Conservation (phyloP, 2,329 filamentous ascomycete species). For the Aspergillus piperis region DNA sequence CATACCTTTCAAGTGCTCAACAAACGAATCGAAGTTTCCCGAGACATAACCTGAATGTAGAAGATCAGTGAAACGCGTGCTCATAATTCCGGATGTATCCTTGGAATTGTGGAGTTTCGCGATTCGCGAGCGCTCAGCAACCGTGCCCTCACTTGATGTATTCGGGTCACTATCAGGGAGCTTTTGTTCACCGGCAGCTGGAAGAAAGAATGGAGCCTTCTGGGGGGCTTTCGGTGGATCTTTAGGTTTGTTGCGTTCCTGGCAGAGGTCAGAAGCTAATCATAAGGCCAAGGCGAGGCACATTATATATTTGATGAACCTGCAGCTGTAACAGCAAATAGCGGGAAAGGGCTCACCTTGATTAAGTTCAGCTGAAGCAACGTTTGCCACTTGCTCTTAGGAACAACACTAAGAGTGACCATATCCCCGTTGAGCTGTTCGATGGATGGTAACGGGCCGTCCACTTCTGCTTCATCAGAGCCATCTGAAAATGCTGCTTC, state of each 20-base stretch:
- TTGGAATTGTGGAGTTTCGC: conserved; percentile 62
- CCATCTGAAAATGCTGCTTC: conserved; percentile 71
- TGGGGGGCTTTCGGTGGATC: conserved; percentile 89
- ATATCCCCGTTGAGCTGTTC: conserved; percentile 82
- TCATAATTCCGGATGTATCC: conserved; percentile 31
- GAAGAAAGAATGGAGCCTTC: conserved; percentile 94
- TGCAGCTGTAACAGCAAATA: background rate
- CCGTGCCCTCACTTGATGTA: conserved; percentile 34
- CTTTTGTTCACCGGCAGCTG: conserved; percentile 41
- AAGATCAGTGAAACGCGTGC: conserved; percentile 50
- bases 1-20: conserved; percentile 77
- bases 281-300: background rate
- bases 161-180: conserved; percentile 31
- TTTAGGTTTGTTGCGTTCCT: conserved; percentile 89
- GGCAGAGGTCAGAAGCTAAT: conserved; percentile 23
- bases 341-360: conserved; percentile 43
- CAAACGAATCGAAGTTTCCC: conserved; percentile 66
- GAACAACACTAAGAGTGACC: conserved; percentile 85
- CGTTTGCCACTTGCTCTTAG: conserved; percentile 91
- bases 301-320: background rate
- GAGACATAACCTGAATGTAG: conserved; percentile 50
- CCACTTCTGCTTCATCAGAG: conserved; percentile 48
- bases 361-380: conserved; percentile 90
- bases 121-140: conserved; percentile 64
- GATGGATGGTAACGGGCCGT: conserved; percentile 57